Evolutionary conservation across 1,284 basidiomycete species (phyloP).

Genomic region (Volvariella surrecta): DNA sequence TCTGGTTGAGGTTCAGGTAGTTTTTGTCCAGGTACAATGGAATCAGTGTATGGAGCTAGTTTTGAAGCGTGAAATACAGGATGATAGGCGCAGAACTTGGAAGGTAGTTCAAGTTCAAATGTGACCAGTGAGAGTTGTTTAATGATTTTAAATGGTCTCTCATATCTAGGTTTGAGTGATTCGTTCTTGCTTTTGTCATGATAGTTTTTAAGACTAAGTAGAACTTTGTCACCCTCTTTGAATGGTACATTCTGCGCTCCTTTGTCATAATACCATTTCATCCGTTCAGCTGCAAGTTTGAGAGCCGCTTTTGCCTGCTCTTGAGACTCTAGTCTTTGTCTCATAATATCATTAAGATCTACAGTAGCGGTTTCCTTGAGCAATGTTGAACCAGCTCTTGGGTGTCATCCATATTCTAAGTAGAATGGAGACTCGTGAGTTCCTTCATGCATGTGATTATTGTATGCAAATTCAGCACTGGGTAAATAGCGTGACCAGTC

Average conservation of each 20-base stretch:
- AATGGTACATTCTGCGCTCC: slow-evolving; percentile 1
- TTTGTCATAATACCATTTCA: slow-evolving; percentile 1
- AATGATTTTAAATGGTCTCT: slow-evolving; percentile 14
- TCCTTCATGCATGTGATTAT: slow-evolving; percentile 18
- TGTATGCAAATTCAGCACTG: slow-evolving; percentile 22
- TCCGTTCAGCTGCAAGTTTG: neutral
- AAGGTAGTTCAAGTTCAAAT: slow-evolving; percentile 13
- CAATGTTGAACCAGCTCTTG: neutral
- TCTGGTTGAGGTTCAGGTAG: too few species aligned
- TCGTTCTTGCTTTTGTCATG: slow-evolving; percentile 9
- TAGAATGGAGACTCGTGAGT: slow-evolving; percentile 17
- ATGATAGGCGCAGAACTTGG: slow-evolving; percentile 6
- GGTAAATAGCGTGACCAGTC: slow-evolving; percentile 27
- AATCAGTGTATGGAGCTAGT: too few species aligned
- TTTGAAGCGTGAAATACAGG: slow-evolving; percentile 8
- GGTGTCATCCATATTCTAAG: slow-evolving; percentile 2
- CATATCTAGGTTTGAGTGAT: slow-evolving; percentile 11
- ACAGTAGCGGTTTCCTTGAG: neutral
- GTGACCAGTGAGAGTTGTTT: slow-evolving; percentile 9
- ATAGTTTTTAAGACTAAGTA: slow-evolving; percentile 9
- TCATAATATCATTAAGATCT: neutral
- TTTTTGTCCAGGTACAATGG: too few species aligned
- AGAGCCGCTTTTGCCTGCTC: slow-evolving; percentile 1
- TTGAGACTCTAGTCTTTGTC: neutral
- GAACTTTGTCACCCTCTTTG: slow-evolving; percentile 9